Percentiles rank a stretch among this genome's conserved stretches.
Evolutionary conservation across 805 yeast species (phyloP).

Genomic region (Candida hungchunana): DNA sequence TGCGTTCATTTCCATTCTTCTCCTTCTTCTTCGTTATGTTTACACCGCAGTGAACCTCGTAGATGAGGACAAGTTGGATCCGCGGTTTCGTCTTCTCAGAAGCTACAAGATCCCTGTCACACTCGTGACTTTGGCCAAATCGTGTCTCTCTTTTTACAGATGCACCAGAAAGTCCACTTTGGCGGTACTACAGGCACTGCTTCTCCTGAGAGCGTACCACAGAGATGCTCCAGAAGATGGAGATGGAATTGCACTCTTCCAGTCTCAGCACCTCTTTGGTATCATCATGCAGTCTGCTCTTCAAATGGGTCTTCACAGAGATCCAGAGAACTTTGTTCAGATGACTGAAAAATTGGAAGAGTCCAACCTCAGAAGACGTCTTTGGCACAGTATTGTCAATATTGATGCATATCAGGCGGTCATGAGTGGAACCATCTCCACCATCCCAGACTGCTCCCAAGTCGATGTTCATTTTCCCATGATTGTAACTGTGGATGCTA

Average conservation of each 20-base stretch:
- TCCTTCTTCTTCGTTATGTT: constrained; percentile 37
- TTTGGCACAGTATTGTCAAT: constrained; percentile 18
- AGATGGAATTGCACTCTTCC: constrained; percentile 38
- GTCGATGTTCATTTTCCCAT: constrained; percentile 18
- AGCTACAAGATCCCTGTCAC: constrained; percentile 35
- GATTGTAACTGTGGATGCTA: constrained; percentile 8
- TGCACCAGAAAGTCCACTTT: constrained; percentile 33
- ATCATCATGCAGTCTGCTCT: constrained; percentile 40
- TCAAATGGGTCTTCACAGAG: constrained; percentile 43
- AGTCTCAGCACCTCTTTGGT: constrained; percentile 34
- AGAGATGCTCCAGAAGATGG: constrained; percentile 44
- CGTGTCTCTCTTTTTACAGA: constrained; percentile 39
- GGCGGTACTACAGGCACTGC: constrained; percentile 38
- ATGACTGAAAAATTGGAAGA: constrained; percentile 5
- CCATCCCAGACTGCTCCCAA: constrained; percentile 7
- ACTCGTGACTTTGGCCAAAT: constrained; percentile 34
- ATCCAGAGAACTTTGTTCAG: constrained; percentile 32
- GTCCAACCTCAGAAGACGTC: constrained; percentile 16
- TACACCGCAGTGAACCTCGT: constrained; percentile 31
- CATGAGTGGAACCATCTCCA: constrained; percentile 14
- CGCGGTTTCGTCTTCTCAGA: constrained; percentile 5
- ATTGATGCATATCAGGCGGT: constrained; percentile 13
- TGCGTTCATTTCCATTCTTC: constrained; percentile 35
- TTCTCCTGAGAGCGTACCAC: constrained; percentile 36
- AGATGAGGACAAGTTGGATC: constrained; percentile 6